phyloP scores from a whole-genome alignment of 768 basidiomycete species.

The Psilocybe tampanensis region DNA sequence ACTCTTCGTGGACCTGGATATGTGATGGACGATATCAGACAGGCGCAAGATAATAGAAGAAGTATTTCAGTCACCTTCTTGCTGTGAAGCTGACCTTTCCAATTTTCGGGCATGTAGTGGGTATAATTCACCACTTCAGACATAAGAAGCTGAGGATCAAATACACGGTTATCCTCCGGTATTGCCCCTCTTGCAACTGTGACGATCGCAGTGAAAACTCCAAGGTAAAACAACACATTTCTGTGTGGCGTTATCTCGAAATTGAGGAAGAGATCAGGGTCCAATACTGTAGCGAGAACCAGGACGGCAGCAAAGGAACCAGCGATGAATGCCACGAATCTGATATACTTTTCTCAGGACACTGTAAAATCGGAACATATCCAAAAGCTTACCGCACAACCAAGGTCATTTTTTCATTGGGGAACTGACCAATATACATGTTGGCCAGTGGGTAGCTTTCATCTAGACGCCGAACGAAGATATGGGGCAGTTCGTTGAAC shows the following conservation, averaged over 20 bases:
- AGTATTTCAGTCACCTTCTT: conserved; percentile 72
- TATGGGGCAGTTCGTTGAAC: conserved; percentile 96
- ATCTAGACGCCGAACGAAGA: conserved; percentile 84
- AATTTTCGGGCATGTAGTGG: conserved; percentile 94
- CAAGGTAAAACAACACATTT: conserved; percentile 92
- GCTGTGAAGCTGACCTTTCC: conserved; percentile 88
- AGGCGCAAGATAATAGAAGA: not conserved
- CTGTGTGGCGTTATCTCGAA: conserved; percentile 95
- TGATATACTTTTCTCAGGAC: conserved; percentile 32
- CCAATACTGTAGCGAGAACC: conserved; percentile 86
- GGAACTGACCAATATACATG: conserved; percentile 97
- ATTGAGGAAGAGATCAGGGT: conserved; percentile 90
- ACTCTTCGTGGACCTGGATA: conserved; percentile 82
- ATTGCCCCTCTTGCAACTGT: conserved; percentile 95
- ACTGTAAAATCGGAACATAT: not conserved
- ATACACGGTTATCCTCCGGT: conserved; percentile 90
- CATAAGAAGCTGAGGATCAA: conserved; percentile 93
- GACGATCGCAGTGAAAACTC: conserved; percentile 84
- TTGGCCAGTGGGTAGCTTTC: conserved; percentile 89
- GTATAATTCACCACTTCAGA: conserved; percentile 91
- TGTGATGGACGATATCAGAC: not conserved
- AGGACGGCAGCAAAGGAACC: conserved; percentile 98
- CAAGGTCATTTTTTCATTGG: conserved; percentile 89
- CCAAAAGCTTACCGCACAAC: conserved; percentile 74
- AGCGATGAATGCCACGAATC: conserved; percentile 94